Evolutionary conservation across 148 eudicot species (phyloP).

Genomic region (Nepenthes gracilis): DNA sequence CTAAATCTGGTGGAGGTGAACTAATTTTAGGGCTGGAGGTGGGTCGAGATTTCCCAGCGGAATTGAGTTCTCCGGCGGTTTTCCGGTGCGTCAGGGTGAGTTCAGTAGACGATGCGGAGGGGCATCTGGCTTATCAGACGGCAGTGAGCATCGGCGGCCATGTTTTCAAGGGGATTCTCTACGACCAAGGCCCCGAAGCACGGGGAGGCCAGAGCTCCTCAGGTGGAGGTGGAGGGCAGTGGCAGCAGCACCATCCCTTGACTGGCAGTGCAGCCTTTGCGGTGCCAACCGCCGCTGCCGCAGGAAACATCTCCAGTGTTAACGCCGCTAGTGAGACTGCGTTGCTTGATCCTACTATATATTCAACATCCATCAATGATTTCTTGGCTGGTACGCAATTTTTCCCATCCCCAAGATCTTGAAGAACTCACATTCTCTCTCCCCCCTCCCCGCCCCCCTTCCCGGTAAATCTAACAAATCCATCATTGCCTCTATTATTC

Average conservation of each 20-base stretch:
- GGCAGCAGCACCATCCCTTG: background rate
- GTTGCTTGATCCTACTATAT: slow-evolving; percentile 31
- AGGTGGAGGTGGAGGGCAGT: slow-evolving; percentile 1
- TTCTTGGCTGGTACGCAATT: slow-evolving; percentile 92
- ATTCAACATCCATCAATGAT: slow-evolving; percentile 56
- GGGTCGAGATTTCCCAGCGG: slow-evolving; percentile 60
- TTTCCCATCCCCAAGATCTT: slow-evolving; percentile 83
- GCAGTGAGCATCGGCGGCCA: slow-evolving; percentile 88
- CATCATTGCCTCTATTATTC: too few species aligned
- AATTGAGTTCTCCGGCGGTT: slow-evolving; percentile 59
- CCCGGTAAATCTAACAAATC: background rate
- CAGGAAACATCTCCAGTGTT: slow-evolving; percentile 5
- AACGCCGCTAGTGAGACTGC: slow-evolving; percentile 7
- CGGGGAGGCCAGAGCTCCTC: background rate
- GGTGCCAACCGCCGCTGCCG: slow-evolving; percentile 3
- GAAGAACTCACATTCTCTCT: slow-evolving; percentile 2
- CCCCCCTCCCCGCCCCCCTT: background rate
- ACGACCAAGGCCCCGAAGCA: slow-evolving; percentile 61
- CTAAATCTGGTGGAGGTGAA: background rate
- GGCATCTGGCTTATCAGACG: slow-evolving; percentile 77
- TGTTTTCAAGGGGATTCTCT: slow-evolving; percentile 85
- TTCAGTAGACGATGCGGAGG: slow-evolving; percentile 57
- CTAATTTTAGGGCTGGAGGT: slow-evolving; percentile 47
- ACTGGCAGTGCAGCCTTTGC: background rate
- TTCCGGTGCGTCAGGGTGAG: slow-evolving; percentile 81